A percentile compares a stretch with the other conserved stretches of the same genome.
Conservation (phyloP, 495 filamentous ascomycete species). For the Talaromyces liani region DNA sequence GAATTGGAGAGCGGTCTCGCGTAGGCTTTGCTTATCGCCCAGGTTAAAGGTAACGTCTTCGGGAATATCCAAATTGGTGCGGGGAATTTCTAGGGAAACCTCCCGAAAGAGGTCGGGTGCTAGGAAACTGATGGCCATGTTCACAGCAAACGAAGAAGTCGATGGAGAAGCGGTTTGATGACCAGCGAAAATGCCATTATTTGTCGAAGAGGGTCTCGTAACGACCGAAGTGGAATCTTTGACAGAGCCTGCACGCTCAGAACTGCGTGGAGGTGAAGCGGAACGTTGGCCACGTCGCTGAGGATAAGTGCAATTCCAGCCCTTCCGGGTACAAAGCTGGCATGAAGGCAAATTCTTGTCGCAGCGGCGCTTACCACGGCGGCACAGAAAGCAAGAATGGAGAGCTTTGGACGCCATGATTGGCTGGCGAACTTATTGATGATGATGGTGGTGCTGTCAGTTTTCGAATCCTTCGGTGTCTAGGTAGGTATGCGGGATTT, state of each 20-base stretch:
- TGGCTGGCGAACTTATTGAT: constrained; percentile 6
- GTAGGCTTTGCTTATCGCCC: background rate
- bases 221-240: background rate
- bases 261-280: background rate
- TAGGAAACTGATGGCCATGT: background rate
- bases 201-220: background rate
- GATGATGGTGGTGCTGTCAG: background rate
- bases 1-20: background rate
- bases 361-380: background rate
- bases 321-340: background rate
- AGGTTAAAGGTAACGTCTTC: background rate
- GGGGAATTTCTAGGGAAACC: background rate
- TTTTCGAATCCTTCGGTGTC: too few relatives aligned
- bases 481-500: background rate
- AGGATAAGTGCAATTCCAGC: background rate
- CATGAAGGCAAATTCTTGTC: background rate
- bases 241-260: background rate
- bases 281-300: background rate
- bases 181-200: background rate
- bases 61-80: background rate
- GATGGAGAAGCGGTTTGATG: background rate
- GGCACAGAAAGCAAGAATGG: background rate
- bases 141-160: background rate
- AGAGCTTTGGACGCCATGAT: background rate
- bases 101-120: background rate